Evolutionary conservation across 163 green algal species (phyloP), one percentile per base, ranked within the genome.

Genomic region (Chlamydomonas reinhardtii): DNA sequence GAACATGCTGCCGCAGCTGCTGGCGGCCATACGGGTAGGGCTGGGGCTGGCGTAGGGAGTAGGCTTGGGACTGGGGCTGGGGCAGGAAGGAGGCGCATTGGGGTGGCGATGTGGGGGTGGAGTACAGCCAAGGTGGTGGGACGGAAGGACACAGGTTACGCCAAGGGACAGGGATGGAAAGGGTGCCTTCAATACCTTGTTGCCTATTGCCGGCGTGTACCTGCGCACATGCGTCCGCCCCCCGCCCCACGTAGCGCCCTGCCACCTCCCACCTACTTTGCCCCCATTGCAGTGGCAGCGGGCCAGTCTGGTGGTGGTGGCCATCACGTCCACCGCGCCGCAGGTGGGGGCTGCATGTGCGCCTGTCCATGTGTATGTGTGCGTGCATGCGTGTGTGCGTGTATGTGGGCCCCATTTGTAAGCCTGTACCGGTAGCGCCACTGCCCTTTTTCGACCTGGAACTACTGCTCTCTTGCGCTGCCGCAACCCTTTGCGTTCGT

Each of bases 1-100:
- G 52, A 85, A 85, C 79, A 20, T 85, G 68, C 68, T 85, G 66
- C 79, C 79, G 24, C 79, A 85, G 68, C 79, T 85, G 34, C 69
- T 85, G 79, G 79, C 79, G 34, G 79, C 79, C 0, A 78, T 85
- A 24, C 43, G 48, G 79, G 79, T 78, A 24, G 17, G 77, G 22
- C 27, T 15, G 9, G 48, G 48, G 43, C 43, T 43, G n/a, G n/a
- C n/a, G n/a, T n/a, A n/a, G n/a, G n/a, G n/a, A n/a, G n/a, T n/a
- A n/a, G n/a, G n/a, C n/a, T 35, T 24, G 70, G 35, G 37, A n/a
- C n/a, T n/a, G n/a, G 73, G 43, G 31, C 32, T 39, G 69, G 14
- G 32, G 5, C 34, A 34, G 39, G 19, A 4, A 56, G 34, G 15
- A 48, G 25, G 71, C 5, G 17, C 8, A 29, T 35, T 24, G 70